phyloP scores from a whole-genome alignment of 257 asterid genomes.

The Mentha longifolia region DNA sequence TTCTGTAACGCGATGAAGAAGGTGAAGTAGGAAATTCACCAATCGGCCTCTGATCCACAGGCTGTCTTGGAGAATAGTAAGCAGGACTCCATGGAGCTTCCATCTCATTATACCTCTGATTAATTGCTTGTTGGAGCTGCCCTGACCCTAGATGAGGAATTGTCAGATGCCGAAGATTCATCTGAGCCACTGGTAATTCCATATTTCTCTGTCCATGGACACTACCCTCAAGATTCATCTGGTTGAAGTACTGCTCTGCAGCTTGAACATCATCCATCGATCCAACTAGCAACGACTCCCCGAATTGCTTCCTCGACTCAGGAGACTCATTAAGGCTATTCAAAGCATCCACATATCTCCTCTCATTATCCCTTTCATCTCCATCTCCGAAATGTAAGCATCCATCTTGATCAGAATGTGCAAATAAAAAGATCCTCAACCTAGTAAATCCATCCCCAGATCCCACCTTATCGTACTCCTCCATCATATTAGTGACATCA shows the following conservation, averaged over 20 bases:
- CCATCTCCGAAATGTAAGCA: constrained; percentile 76
- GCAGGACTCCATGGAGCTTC: constrained; percentile 99
- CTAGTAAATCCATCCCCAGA: constrained; percentile 81
- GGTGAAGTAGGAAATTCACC: constrained; percentile 87
- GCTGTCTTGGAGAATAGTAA: constrained; percentile 87
- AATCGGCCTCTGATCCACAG: constrained; percentile 71
- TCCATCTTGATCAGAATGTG: constrained; percentile 71
- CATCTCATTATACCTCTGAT: constrained; percentile 76
- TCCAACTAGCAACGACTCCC: constrained; percentile 53
- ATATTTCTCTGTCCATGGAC: constrained; percentile 70
- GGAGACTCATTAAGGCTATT: constrained; percentile 93
- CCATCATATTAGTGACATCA: constrained; percentile 98
- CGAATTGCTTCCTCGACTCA: constrained; percentile 59
- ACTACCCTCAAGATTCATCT: constrained; percentile 74
- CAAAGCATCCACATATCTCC: constrained; percentile 94
- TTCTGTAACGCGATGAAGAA: constrained; percentile 65
- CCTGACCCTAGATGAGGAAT: constrained; percentile 76
- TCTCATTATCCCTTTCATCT: constrained; percentile 92
- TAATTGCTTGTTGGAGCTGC: constrained; percentile 64
- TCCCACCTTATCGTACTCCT: constrained; percentile 94
- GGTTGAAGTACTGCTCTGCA: constrained; percentile 73
- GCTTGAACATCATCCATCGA: constrained; percentile 63
- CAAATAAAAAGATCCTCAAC: constrained; percentile 81
- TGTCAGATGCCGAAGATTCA: constrained; percentile 65
- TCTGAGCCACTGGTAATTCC: constrained; percentile 79